phyloP scores from a whole-genome alignment of 805 yeast species.

The Peterozyma toletana region DNA sequence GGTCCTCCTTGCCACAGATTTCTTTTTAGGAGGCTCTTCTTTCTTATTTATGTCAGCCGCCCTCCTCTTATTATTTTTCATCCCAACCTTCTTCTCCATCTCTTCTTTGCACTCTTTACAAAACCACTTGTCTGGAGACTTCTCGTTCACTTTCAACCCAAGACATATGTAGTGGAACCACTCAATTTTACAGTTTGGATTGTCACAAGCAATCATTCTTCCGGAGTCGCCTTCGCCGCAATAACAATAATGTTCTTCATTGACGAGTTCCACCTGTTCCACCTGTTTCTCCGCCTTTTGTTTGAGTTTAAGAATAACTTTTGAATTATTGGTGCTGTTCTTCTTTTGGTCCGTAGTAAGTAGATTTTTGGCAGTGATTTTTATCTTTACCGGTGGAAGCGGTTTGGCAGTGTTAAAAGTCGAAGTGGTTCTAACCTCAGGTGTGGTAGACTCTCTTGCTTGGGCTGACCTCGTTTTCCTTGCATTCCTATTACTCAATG shows the following conservation, averaged over 20 bases:
- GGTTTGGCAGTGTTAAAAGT: not conserved
- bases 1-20: no score
- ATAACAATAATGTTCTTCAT: conserved; percentile 30
- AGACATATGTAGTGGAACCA: conserved; percentile 60
- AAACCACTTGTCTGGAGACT: conserved; percentile 41
- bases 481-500: not conserved
- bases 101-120: conserved; percentile 32
- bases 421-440: no score
- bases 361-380: conserved; percentile 9
- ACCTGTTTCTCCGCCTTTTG: conserved; percentile 6
- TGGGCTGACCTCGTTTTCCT: not conserved
- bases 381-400: conserved; percentile 3
- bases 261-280: conserved; percentile 11
- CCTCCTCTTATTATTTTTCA: not conserved
- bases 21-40: no score
- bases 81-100: not conserved
- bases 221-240: conserved; percentile 60
- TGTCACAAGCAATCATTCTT: conserved; percentile 89
- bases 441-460: not conserved
- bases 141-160: conserved; percentile 29
- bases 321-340: no score
- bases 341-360: conserved; percentile 7
- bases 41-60: not conserved
- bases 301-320: no score
- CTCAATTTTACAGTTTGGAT: conserved; percentile 51